Evolutionary conservation across 2,329 filamentous ascomycete genomes (phyloP).

Genomic region (Sporothrix dimorphospora): DNA sequence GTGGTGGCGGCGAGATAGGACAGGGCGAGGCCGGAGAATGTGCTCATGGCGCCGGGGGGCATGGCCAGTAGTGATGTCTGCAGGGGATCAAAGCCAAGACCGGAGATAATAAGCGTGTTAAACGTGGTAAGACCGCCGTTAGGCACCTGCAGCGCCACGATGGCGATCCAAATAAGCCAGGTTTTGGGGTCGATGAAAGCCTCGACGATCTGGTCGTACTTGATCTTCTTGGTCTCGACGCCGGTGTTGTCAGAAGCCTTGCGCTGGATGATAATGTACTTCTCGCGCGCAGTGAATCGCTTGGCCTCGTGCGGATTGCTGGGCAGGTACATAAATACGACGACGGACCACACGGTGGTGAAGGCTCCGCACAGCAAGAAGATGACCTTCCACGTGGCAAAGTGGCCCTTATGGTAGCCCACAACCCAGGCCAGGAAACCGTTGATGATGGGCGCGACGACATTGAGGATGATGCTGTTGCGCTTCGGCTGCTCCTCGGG

Average conservation of each 20-base stretch:
- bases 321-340: constrained; percentile 35
- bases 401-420: constrained; percentile 34
- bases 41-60: constrained; percentile 32
- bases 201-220: constrained; percentile 34
- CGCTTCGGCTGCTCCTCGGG: constrained; percentile 38
- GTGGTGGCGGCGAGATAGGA: constrained; percentile 32
- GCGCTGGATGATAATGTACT: constrained; percentile 33
- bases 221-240: constrained; percentile 33
- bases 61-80: constrained; percentile 31
- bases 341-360: constrained; percentile 35
- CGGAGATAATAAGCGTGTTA: constrained; percentile 29
- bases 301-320: constrained; percentile 35
- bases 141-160: constrained; percentile 35
- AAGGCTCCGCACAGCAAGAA: constrained; percentile 37
- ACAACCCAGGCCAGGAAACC: constrained; percentile 36
- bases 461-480: constrained; percentile 38
- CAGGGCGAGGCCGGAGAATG: constrained; percentile 33
- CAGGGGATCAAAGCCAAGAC: constrained; percentile 28
- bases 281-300: constrained; percentile 28
- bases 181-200: constrained; percentile 34
- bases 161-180: constrained; percentile 36
- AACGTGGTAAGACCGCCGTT: constrained; percentile 32
- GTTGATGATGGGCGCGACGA: constrained; percentile 37
- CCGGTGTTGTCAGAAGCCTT: constrained; percentile 36
- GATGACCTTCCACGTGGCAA: constrained; percentile 38